A percentile compares a stretch with the other conserved stretches of the same genome.
Conservation (phyloP, 169 alveolate species). For the Babesia bigemina region DNA sequence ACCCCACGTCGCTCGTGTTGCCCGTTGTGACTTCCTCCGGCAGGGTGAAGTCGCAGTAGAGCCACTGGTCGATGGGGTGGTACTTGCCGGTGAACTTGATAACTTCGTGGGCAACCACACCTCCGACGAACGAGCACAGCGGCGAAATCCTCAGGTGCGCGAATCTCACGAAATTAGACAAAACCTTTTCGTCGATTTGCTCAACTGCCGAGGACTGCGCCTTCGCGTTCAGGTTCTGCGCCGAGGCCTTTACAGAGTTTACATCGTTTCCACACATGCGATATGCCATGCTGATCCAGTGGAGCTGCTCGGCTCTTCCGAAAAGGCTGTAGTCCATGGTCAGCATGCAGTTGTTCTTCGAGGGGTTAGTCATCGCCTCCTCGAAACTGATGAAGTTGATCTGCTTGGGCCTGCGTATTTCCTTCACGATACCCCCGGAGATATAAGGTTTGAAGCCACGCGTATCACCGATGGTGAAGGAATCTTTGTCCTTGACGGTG, state of each 20-base stretch:
- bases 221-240: slow-evolving; percentile 59
- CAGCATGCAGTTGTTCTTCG: slow-evolving; percentile 75
- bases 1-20: slow-evolving; percentile 51
- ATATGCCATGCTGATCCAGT: slow-evolving; percentile 86
- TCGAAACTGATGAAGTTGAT: slow-evolving; percentile 81
- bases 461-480: slow-evolving; percentile 91
- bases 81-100: slow-evolving; percentile 98
- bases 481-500: slow-evolving; percentile 83
- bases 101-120: slow-evolving; percentile 94
- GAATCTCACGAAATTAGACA: slow-evolving; percentile 80
- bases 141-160: slow-evolving; percentile 89
- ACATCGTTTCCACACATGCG: slow-evolving; percentile 31
- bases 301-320: slow-evolving; percentile 95
- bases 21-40: slow-evolving; percentile 40
- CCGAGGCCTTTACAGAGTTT: slow-evolving; percentile 53
- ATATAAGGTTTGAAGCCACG: slow-evolving; percentile 73
- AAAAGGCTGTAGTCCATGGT: slow-evolving; percentile 92
- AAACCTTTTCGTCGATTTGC: slow-evolving; percentile 82
- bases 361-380: slow-evolving; percentile 83
- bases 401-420: slow-evolving; percentile 88
- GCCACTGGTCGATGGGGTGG: slow-evolving; percentile 95
- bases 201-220: slow-evolving; percentile 79
- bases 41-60: slow-evolving; percentile 92
- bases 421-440: slow-evolving; percentile 75
- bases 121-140: slow-evolving; percentile 96